Conservation (phyloP, 257 asterid genomes). For the Solanum etuberosum region DNA sequence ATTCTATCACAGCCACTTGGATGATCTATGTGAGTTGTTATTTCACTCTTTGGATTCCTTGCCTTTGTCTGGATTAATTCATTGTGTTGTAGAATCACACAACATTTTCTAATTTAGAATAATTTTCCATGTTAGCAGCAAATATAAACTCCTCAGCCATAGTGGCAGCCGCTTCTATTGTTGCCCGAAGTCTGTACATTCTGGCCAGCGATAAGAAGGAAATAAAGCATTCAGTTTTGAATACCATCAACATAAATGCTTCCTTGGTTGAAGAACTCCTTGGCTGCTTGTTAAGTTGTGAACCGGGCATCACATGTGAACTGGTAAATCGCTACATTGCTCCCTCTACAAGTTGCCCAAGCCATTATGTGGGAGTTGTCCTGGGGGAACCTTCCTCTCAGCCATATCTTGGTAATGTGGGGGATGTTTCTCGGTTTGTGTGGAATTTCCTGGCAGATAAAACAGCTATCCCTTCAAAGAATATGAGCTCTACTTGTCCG, state of each 20-base stretch:
- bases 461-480: conserved; percentile 49
- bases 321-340: conserved; percentile 68
- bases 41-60: conserved; percentile 4
- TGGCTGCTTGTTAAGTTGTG: conserved; percentile 67
- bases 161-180: conserved; percentile 81
- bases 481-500: conserved; percentile 49
- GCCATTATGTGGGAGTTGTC: conserved; percentile 79
- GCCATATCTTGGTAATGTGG: conserved; percentile 49
- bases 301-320: conserved; percentile 75
- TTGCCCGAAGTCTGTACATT: conserved; percentile 77
- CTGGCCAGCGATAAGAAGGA: conserved; percentile 55
- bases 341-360: conserved; percentile 69
- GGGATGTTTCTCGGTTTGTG: conserved; percentile 77
- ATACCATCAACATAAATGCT: conserved; percentile 44
- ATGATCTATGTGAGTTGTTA: conserved; percentile 66
- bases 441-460: conserved; percentile 88
- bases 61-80: conserved; percentile 3
- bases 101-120: background rate
- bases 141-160: conserved; percentile 75
- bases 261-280: conserved; percentile 77
- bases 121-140: conserved; percentile 47
- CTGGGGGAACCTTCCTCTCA: conserved; percentile 65
- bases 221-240: conserved; percentile 22
- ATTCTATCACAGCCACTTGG: conserved; percentile 94
- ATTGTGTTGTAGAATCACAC: background rate